Conservation (phyloP, 164 flowering plant genomes). For the Liquidambar formosana region DNA sequence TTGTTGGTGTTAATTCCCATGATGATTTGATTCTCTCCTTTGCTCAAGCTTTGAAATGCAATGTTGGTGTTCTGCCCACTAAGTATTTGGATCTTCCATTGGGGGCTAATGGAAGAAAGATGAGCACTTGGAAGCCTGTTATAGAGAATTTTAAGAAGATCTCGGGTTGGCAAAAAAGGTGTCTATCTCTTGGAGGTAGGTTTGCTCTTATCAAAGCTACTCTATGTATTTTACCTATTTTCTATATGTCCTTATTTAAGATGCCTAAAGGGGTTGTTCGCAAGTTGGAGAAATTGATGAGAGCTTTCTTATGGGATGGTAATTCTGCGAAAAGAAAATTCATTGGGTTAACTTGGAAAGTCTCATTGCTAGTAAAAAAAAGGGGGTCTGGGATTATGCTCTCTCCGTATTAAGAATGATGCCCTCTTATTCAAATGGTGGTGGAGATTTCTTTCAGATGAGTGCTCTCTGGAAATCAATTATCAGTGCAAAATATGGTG, state of each 20-base stretch:
- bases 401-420: too few relatives aligned
- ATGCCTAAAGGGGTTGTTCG: background rate
- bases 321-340: too few relatives aligned
- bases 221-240: background rate
- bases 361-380: too few relatives aligned
- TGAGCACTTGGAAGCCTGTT: background rate
- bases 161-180: background rate
- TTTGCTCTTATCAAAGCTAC: background rate
- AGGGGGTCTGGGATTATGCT: too few relatives aligned
- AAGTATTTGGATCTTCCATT: background rate
- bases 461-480: too few relatives aligned
- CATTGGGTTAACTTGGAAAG: too few relatives aligned
- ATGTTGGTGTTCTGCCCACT: background rate
- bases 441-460: too few relatives aligned
- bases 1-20: background rate
- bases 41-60: background rate
- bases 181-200: background rate
- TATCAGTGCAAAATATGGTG: too few relatives aligned
- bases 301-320: background rate
- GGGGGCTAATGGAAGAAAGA: background rate
- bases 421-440: too few relatives aligned
- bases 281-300: background rate
- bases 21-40: background rate
- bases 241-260: background rate
- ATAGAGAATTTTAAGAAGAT: background rate